phyloP scores from a whole-genome alignment of 345 rosid species.

The Balakata baccata region DNA sequence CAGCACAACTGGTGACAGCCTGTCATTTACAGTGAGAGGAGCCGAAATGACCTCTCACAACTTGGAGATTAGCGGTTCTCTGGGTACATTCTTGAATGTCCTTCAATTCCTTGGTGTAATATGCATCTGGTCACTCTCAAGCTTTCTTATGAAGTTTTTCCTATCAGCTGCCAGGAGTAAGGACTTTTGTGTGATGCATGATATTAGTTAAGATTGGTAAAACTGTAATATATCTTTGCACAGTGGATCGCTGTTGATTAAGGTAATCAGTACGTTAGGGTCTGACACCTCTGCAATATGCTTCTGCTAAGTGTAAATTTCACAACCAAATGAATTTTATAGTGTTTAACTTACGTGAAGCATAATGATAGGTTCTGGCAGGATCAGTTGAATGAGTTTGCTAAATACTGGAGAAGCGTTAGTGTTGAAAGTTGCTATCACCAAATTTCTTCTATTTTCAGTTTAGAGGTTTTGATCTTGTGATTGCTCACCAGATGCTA shows the following conservation, averaged over 20 bases:
- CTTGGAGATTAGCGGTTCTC: conserved; percentile 80
- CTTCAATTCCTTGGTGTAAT: conserved; percentile 85
- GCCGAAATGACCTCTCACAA: conserved; percentile 82
- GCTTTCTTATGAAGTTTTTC: conserved; percentile 76
- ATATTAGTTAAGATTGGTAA: conserved; percentile 15
- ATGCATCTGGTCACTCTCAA: conserved; percentile 93
- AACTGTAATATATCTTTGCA: conserved; percentile 1
- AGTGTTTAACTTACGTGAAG: conserved; percentile 4
- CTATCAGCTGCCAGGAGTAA: conserved; percentile 37
- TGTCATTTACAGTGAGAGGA: conserved; percentile 83
- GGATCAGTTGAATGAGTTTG: conserved; percentile 17
- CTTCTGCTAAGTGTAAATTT: conserved; percentile 13
- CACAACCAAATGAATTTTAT: neutral
- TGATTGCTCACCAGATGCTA: no score
- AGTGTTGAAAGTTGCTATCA: neutral
- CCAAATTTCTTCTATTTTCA: no score
- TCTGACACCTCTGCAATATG: neutral
- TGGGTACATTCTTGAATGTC: conserved; percentile 76
- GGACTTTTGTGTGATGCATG: conserved; percentile 24
- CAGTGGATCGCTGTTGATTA: conserved; percentile 14
- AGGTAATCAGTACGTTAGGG: conserved; percentile 3
- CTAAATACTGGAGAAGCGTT: conserved; percentile 10
- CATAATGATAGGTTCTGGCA: conserved; percentile 14
- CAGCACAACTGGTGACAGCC: conserved; percentile 93
- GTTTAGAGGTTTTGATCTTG: no score